Base-by-base conservation (phyloP, 306 rosid genomes). In the Echinosophora koreensis region DNA sequence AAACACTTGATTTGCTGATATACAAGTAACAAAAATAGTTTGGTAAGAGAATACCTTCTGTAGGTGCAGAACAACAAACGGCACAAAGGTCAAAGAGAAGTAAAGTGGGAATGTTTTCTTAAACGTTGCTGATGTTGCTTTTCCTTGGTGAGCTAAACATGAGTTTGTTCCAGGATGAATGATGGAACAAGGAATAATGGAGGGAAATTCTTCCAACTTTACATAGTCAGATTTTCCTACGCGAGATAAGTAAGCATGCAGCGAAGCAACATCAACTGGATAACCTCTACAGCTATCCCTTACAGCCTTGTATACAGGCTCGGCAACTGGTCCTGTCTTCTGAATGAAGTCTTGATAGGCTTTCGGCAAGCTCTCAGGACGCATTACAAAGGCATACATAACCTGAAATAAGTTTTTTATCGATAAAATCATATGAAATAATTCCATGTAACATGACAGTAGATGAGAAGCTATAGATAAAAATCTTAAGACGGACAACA, bases 331-430 rank as follows among this genome's bases (percentile, higher is more conserved):
- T 59, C 98, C 98, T 3, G 97, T 92, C 84, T 92, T 95, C 73
- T 92, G 98, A 71, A 95, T 92, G 66, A 94, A 94, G 34, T 95
- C 97, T 70, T 87, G 93, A 84, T 95, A 95, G 69, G 97, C 61
- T 82, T 95, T 92, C 14, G 97, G 98, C 88, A 95, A 86, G 87
- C 95, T 92, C 88, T 92, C 98, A 44, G 97, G 98, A 69, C 95
- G 97, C 98, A 95, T 95, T 71, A 95, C 98, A 89, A 95, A 95
- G 69, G 92, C 78, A 76, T 95, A 95, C 97, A 95, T 92, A 81
- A 95, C 95, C 98, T 95, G 90, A 83, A 81, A 83, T 66, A 64
- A 35, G 16, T 41, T 66, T 27, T 77, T 41, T 44, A 70, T 68
- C 7, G 50, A 63, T 76, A 66, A 27, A 69, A 83, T 60, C 62